Conservation (phyloP, 2,329 filamentous ascomycete species). For the Alternaria atra region DNA sequence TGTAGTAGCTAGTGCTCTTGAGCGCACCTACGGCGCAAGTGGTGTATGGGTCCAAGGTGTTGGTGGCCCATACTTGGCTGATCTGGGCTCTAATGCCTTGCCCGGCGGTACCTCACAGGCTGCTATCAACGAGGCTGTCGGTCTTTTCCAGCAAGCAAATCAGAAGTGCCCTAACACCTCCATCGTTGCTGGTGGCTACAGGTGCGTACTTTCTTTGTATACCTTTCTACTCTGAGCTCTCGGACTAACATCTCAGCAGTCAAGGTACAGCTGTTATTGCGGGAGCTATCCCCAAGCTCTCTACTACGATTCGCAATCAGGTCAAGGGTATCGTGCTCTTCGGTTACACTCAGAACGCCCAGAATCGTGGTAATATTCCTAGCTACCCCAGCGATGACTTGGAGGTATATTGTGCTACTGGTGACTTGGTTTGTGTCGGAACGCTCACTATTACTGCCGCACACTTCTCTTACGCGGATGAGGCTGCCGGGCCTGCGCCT, state of each 20-base stretch:
- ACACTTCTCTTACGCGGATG: slow-evolving; percentile 44
- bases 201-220: slow-evolving; percentile 35
- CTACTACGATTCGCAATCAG: slow-evolving; percentile 33
- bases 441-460: slow-evolving; percentile 43
- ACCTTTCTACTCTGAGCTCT: neutral
- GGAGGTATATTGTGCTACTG: slow-evolving; percentile 48
- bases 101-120: slow-evolving; percentile 42
- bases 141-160: slow-evolving; percentile 49
- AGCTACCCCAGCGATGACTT: slow-evolving; percentile 45
- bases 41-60: slow-evolving; percentile 46
- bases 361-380: slow-evolving; percentile 48
- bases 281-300: slow-evolving; percentile 42
- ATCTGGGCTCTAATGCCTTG: slow-evolving; percentile 45
- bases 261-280: slow-evolving; percentile 54
- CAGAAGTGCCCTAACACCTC: slow-evolving; percentile 50
- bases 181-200: slow-evolving; percentile 54
- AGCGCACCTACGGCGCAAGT: slow-evolving; percentile 32
- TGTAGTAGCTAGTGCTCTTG: slow-evolving; percentile 30
- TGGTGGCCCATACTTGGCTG: slow-evolving; percentile 48
- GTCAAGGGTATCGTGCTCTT: slow-evolving; percentile 53
- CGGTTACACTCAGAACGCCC: slow-evolving; percentile 53
- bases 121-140: slow-evolving; percentile 47
- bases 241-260: slow-evolving; percentile 24
- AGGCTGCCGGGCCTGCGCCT: slow-evolving; percentile 37
- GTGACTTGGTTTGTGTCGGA: slow-evolving; percentile 49